A percentile compares a stretch with the other conserved stretches of the same genome.
Conservation (phyloP, 805 yeast species). For the Kodamaea hsintzibuensis region DNA sequence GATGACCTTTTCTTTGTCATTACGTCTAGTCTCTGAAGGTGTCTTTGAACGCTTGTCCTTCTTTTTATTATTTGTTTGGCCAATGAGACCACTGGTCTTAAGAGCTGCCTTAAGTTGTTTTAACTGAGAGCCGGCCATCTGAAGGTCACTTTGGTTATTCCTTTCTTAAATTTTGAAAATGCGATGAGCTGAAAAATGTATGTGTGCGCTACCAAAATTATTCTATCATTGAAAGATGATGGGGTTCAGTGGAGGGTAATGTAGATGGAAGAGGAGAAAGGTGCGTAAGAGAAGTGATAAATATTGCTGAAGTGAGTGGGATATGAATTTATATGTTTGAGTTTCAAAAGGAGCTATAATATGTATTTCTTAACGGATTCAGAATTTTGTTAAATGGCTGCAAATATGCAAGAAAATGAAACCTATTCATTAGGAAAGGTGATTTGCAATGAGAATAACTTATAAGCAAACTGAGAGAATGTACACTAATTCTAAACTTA, state of each 20-base stretch:
- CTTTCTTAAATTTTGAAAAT: background rate
- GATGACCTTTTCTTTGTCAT: conserved; percentile 59
- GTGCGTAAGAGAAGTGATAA: background rate
- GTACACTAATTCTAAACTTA: no score
- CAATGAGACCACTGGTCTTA: conserved; percentile 79
- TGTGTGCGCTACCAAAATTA: background rate
- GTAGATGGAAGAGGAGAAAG: background rate
- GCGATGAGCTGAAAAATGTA: conserved; percentile 7
- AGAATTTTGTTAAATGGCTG: no score
- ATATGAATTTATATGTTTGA: no score
- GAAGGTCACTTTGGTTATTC: background rate
- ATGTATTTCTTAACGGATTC: no score
- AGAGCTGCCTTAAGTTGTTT: conserved; percentile 78
- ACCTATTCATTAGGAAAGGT: no score
- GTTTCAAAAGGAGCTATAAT: no score
- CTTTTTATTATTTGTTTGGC: conserved; percentile 71
- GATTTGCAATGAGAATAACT: no score
- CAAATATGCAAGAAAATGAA: no score
- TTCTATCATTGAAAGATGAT: no score
- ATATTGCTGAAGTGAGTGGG: no score
- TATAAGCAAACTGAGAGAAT: no score
- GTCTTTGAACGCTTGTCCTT: conserved; percentile 48
- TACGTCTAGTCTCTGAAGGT: conserved; percentile 67
- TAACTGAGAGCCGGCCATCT: conserved; percentile 86
- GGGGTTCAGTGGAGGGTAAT: background rate